These are phyloP conservation scores for Dioszegia crocea DNA, from an alignment of 768 basidiomycete species.

Conservation along the genomic window DNA sequence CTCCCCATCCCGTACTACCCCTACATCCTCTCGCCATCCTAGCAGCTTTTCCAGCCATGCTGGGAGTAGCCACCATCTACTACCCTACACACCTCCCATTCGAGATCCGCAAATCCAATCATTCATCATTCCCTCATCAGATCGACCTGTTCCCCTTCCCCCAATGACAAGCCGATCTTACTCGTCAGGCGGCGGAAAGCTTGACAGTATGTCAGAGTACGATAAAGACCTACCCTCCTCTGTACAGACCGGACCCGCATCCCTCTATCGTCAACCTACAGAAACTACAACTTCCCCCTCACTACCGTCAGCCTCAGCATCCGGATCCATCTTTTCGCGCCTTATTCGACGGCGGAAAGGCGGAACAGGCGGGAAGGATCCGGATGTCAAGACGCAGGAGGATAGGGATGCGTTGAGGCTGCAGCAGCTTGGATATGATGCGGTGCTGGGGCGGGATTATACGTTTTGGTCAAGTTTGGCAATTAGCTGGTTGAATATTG, in stretches of 20 bases:
- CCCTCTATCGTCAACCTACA: background rate
- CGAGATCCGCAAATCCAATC: slow-evolving; percentile 11
- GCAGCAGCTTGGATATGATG: slow-evolving; percentile 45
- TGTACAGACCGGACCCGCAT: background rate
- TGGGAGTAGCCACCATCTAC: slow-evolving; percentile 5
- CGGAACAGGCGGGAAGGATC: background rate
- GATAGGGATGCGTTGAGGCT: slow-evolving; percentile 36
- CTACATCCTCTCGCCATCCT: slow-evolving; percentile 2
- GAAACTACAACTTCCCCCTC: background rate
- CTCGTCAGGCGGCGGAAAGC: background rate
- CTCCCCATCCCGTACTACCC: background rate
- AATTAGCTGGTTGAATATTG: slow-evolving; percentile 45
- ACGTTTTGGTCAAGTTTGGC: slow-evolving; percentile 47
- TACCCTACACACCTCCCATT: slow-evolving; percentile 4
- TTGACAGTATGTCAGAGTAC: too few relatives aligned
- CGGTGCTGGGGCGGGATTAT: slow-evolving; percentile 47
- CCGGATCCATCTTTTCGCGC: background rate
- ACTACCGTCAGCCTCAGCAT: background rate
- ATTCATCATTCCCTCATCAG: slow-evolving; percentile 24
- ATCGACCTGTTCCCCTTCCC: slow-evolving; percentile 29
- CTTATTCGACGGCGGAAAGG: background rate
- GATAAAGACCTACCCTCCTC: background rate
- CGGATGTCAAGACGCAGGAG: slow-evolving; percentile 15
- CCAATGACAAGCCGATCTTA: background rate
- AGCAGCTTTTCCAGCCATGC: slow-evolving; percentile 1